Evolutionary conservation across 2,329 filamentous ascomycete species (phyloP).

Genomic region (Pseudogymnoascus sp.): DNA sequence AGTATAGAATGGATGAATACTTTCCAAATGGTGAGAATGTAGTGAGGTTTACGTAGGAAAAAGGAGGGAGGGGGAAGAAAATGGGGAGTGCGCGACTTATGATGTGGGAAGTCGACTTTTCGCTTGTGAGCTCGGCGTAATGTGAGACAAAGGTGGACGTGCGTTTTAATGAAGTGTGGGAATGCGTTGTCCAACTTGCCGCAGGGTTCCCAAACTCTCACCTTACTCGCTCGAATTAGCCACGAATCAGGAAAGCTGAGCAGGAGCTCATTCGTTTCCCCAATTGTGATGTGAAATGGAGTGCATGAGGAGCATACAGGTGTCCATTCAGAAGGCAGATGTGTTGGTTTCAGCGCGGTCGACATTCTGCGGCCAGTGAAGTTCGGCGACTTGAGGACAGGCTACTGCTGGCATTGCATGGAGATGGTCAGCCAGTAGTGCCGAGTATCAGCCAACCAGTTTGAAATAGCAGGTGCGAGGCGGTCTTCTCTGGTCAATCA

Average conservation of each 20-base stretch:
- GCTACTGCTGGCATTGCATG: conserved; percentile 6
- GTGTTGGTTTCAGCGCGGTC: neutral
- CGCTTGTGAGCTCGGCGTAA: neutral
- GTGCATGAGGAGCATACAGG: neutral
- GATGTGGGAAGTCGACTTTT: neutral
- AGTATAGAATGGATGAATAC: conserved; percentile 8
- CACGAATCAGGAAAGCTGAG: neutral
- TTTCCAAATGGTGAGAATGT: neutral
- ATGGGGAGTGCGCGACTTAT: conserved; percentile 7
- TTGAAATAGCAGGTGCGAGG: neutral
- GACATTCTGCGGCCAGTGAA: neutral
- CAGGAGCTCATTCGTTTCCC: conserved; percentile 1
- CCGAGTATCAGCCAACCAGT: neutral
- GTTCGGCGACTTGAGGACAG: neutral
- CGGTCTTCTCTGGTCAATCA: conserved; percentile 2
- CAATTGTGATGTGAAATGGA: neutral
- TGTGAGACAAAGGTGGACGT: conserved; percentile 5
- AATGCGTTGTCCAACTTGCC: conserved; percentile 3
- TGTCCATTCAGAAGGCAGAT: conserved; percentile 4
- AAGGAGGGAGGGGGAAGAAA: neutral
- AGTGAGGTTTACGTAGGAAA: neutral
- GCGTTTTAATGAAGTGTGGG: conserved; percentile 5
- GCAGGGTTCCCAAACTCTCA: neutral
- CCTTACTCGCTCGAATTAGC: conserved; percentile 6
- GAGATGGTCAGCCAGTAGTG: conserved; percentile 2